These are phyloP conservation scores for Pythium dissimile DNA, from an alignment of 352 stramenopile species.

Conservation along the genomic window DNA sequence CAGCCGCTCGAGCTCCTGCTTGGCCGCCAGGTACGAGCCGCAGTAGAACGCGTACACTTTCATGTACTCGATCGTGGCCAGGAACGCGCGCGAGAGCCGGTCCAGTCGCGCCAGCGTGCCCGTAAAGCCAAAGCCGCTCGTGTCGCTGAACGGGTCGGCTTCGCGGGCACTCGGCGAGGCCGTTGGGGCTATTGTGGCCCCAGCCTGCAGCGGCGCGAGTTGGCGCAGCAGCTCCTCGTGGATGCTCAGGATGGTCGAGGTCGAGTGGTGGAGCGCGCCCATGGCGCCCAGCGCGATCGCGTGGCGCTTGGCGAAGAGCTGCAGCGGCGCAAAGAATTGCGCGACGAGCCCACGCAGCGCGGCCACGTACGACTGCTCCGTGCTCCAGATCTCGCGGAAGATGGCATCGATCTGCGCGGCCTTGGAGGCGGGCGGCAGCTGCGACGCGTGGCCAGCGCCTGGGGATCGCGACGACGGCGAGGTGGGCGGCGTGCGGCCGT, in stretches of 20 bases:
- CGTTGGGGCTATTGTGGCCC: neutral
- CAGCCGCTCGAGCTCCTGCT: constrained; percentile 42
- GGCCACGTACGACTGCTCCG: constrained; percentile 30
- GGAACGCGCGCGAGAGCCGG: constrained; percentile 32
- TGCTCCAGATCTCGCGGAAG: constrained; percentile 29
- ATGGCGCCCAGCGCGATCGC: constrained; percentile 28
- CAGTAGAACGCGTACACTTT: constrained; percentile 73
- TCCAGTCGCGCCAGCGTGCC: constrained; percentile 17
- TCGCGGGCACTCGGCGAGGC: too few species aligned
- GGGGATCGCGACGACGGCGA: neutral
- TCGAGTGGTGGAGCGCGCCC: constrained; percentile 26
- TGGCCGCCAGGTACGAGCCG: constrained; percentile 41
- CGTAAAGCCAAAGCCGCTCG: constrained; percentile 17
- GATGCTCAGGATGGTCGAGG: constrained; percentile 31
- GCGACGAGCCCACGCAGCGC: constrained; percentile 22
- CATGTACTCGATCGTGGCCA: constrained; percentile 54
- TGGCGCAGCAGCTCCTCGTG: constrained; percentile 31
- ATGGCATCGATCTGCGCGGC: constrained; percentile 24
- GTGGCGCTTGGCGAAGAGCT: constrained; percentile 23
- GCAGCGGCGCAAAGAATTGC: constrained; percentile 34
- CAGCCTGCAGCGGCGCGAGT: constrained; percentile 14
- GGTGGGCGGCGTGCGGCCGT: neutral
- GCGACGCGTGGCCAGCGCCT: neutral
- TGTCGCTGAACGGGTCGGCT: constrained; percentile 3
- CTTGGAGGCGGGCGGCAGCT: neutral